Conservation (phyloP, 352 stramenopile species). For the Elongisporangium prolatum region DNA sequence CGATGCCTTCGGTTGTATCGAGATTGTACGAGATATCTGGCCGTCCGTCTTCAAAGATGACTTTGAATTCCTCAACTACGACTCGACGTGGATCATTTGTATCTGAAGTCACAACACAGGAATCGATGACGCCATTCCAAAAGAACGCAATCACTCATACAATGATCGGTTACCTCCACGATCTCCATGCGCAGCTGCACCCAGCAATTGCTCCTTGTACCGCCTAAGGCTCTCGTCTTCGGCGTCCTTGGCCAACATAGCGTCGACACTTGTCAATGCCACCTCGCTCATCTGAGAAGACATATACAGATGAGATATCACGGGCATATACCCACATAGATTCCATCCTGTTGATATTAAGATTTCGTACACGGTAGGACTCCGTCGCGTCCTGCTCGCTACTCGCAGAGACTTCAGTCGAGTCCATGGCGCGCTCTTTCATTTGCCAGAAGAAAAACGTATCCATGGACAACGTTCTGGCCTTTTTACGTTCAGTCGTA, state of each 20-base stretch:
- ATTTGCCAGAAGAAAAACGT: not conserved
- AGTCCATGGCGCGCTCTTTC: not conserved
- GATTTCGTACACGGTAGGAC: not conserved
- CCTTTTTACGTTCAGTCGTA: not conserved
- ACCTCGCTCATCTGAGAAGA: constrained; percentile 71
- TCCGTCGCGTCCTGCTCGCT: not conserved
- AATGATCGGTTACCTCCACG: constrained; percentile 39
- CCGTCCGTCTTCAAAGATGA: constrained; percentile 73
- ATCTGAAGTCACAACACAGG: constrained; percentile 21
- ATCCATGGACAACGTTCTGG: not conserved
- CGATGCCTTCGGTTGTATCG: constrained; percentile 59
- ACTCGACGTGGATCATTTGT: constrained; percentile 56
- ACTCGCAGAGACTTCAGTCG: not conserved
- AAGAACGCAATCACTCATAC: not conserved
- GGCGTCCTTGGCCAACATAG: constrained; percentile 69
- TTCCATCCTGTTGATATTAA: not conserved
- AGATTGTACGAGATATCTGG: constrained; percentile 69
- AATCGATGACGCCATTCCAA: not conserved
- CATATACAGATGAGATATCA: too few relatives aligned
- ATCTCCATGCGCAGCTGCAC: constrained; percentile 72
- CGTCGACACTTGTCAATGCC: constrained; percentile 58
- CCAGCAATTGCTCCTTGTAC: constrained; percentile 86
- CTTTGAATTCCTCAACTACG: constrained; percentile 83
- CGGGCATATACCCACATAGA: not conserved
- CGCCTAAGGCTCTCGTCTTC: constrained; percentile 78